Base-by-base conservation (phyloP, 345 rosid species). In the Xanthoceras sorbifolium region DNA sequence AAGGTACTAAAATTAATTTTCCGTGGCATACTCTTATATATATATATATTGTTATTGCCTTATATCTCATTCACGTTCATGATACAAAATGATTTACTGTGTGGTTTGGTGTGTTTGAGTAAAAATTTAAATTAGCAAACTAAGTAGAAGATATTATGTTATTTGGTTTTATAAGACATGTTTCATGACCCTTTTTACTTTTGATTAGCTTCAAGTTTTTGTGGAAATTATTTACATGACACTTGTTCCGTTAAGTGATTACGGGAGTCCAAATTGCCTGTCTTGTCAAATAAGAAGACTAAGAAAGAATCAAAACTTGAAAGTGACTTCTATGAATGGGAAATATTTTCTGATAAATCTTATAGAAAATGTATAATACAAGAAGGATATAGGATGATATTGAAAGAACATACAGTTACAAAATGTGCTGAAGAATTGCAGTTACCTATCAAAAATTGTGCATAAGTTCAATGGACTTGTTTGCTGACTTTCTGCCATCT, bases 1-100 rank as follows among this genome's bases (percentile, higher is more conserved):
- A 93, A 92, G 99, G 98, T 96, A 88, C 61, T 44, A 60, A 38
- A 67, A 54, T 48, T 60, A 52, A 70, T 64, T 65, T 69, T 32
- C 5, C 9, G 34, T 69, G 26, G 48, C 32, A 22, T 9, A 23
- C 59, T 25, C 18, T 14, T 17, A 15, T 64, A 38, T 6, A 52
- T n/a, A n/a, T n/a, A 42, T 42, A 42, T 50, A 50, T 11, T 50
- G 55, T 50, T 50, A 50, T 50, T 18, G 5, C 55, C 55, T 17
- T 50, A 50, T 50, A 50, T 50, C 55, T 50, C n/a, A 50, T 50
- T 50, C 0, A 4, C 6, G 20, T 50, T 50, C 0, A 4, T 18
- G 20, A 6, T 50, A 50, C 55, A 50, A 50, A 3, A 15, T 50
- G 55, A 3, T 25, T 26, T 46, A 26, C 72, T 8, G 42, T 63